Evolutionary conservation across 2,329 filamentous ascomycete species (phyloP), one percentile per base, ranked within the genome.

Genomic region (Fusarium lateritium): DNA sequence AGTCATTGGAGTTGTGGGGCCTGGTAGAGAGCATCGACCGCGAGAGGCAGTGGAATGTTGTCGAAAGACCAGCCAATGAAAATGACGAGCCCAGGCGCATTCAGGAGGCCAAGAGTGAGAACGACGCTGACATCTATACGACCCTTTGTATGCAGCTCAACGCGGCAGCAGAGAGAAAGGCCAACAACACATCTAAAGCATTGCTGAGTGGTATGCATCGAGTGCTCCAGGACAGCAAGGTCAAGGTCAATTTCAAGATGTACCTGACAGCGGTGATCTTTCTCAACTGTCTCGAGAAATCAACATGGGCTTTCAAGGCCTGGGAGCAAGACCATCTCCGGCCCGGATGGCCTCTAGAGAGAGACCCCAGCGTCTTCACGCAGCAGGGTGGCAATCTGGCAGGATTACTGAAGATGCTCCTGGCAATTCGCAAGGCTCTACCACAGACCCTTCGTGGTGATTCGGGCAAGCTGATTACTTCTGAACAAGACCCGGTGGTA

Each of bases 231-330:
- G 87, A 89, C 72, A 87, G 86, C 77, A 88, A 89, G 72, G 84
- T 83, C 57, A 87, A 85, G 70, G 83, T 88, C 54, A 85, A 85
- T 33, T 89, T 89, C 72, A 84, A 84, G 68, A 86, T 89, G 78
- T 91, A 89, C 71, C 83, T 91, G 22, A 85, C 88, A 4, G 84
- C 87, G 5, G 77, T 91, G 56, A 85, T 91, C 55, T 85, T 91
- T 65, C 83, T 91, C 47, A 90, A 89, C 73, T 90, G 88, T 68
- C 82, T 91, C 15, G 89, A 91, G 74, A 91, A 91, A 78, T 88
- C 88, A 0, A 91, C 88, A 0, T 91, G 89, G 89, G 86, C 87
- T 1, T 91, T 91, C 79, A 89, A 90, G 66, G 88, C 87, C 3
- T 91, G 88, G 88, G 88, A 90, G 70, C 86, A 90, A 74, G 84